Evolutionary conservation across 2,329 filamentous ascomycete genomes (phyloP).

Genomic region (Phaeosphaeria sp.): DNA sequence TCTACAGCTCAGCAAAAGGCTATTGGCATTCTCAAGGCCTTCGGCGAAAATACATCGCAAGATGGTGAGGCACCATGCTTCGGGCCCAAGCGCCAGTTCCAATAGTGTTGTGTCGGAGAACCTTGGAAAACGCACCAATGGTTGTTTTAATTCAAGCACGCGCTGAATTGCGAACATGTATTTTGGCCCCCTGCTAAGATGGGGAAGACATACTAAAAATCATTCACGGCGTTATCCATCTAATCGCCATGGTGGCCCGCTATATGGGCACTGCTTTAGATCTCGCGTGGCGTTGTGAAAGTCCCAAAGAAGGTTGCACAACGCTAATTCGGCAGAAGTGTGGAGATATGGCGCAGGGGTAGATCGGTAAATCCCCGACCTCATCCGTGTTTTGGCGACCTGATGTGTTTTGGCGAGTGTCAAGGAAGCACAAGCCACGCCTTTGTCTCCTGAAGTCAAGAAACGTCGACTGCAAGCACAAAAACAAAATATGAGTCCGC

Average conservation of each 20-base stretch:
- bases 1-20: background rate
- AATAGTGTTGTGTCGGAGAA: background rate
- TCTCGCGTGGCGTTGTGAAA: background rate
- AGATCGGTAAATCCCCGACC: slow-evolving; percentile 4
- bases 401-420: slow-evolving; percentile 15
- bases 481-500: background rate
- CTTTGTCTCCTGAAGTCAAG: background rate
- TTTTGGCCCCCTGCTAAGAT: background rate
- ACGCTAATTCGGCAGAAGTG: background rate
- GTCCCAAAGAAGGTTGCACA: background rate
- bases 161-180: background rate
- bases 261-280: background rate
- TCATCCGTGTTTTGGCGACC: slow-evolving; percentile 16
- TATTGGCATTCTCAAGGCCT: background rate
- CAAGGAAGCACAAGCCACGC: slow-evolving; percentile 2
- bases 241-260: background rate
- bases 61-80: background rate
- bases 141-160: background rate
- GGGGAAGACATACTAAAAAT: background rate
- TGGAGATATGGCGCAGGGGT: slow-evolving; percentile 13
- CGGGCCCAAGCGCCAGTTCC: background rate
- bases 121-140: background rate
- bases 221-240: background rate
- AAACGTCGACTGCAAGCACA: background rate
- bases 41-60: background rate